Evolutionary conservation across 257 asterid species (phyloP), one percentile per base, ranked within the genome.

Genomic region (Solanum peruvianum): DNA sequence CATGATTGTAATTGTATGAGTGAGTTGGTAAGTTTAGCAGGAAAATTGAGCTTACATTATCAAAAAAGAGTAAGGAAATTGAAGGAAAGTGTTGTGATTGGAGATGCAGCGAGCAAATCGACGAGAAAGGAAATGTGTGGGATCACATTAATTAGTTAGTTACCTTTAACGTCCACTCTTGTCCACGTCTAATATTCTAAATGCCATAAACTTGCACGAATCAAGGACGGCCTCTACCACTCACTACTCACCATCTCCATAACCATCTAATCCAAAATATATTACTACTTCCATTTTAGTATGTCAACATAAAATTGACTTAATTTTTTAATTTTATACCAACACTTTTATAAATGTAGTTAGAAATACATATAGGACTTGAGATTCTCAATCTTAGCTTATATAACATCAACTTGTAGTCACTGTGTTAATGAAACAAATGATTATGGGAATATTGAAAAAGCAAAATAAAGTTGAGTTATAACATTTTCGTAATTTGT

Each of bases 1-100:
- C 95, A 93, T 93, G 52, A 82, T 75, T 83, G 25, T 66, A n/a
- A 44, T 56, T 56, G 64, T 35, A 84, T 14, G 33, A 14, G 39
- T 14, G 33, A 14, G 41, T 13, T 3, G 15, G 15, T 18, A 25
- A 66, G 21, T 58, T 58, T 58, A 5, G 72, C 8, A 25, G 33
- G 37, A 80, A 78, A 25, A 56, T 18, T 29, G 67, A 80, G 29
- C 44, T 47, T 45, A 16, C 67, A 47, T 49, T 16, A 25, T 31
- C 29, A 49, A 49, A 49, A 49, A 81, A 31, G 7, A 27, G 69
- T 81, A 81, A 80, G 49, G 6, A 47, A 80, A 52, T 29, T 29
- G 6, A 11, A 42, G 12, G 37, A 56, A 35, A 75, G 82, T 75
- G 81, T 39, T 42, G 80, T 31, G 81, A 73, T 73, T 73, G 82